Percentiles rank a stretch among this genome's conserved stretches.
Conservation (phyloP, 2,329 filamentous ascomycete genomes). For the Seiridium unicorne region DNA sequence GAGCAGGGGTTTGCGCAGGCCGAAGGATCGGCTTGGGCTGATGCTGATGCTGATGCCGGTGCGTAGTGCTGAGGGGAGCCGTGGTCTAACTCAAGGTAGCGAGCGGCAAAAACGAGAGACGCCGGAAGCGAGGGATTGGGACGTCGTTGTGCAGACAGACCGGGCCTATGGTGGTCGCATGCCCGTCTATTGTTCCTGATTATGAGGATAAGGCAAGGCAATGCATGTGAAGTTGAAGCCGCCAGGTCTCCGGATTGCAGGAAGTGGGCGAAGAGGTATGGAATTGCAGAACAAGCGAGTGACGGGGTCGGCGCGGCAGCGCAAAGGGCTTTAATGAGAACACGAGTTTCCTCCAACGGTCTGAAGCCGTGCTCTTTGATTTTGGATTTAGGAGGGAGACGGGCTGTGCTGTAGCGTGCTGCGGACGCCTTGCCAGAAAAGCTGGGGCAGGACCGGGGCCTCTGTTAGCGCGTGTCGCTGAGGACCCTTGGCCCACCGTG, state of each 20-base stretch:
- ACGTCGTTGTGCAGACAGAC: slow-evolving; percentile 4
- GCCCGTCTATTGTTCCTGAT: not conserved
- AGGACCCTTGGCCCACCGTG: not conserved
- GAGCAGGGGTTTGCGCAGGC: not conserved
- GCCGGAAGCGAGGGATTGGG: slow-evolving; percentile 9
- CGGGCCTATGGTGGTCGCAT: slow-evolving; percentile 3
- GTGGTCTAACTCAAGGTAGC: slow-evolving; percentile 9
- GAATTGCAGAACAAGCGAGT: not conserved
- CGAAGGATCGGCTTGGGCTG: slow-evolving; percentile 1
- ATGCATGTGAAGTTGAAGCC: no score
- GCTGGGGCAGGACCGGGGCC: not conserved
- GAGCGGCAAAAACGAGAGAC: slow-evolving; percentile 10
- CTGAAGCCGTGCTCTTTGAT: not conserved
- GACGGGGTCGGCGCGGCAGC: not conserved
- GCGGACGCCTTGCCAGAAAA: not conserved
- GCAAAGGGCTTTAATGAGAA: not conserved
- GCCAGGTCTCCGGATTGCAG: no score
- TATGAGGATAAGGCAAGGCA: not conserved
- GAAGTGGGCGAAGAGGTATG: not conserved
- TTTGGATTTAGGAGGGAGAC: not conserved
- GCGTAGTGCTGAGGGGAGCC: not conserved
- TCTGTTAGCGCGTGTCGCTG: not conserved
- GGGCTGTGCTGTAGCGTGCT: slow-evolving; percentile 4
- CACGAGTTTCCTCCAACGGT: not conserved
- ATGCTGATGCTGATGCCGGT: not conserved